phyloP scores from a whole-genome alignment of 2,329 filamentous ascomycete species.

The Botryotinia narcissicola region DNA sequence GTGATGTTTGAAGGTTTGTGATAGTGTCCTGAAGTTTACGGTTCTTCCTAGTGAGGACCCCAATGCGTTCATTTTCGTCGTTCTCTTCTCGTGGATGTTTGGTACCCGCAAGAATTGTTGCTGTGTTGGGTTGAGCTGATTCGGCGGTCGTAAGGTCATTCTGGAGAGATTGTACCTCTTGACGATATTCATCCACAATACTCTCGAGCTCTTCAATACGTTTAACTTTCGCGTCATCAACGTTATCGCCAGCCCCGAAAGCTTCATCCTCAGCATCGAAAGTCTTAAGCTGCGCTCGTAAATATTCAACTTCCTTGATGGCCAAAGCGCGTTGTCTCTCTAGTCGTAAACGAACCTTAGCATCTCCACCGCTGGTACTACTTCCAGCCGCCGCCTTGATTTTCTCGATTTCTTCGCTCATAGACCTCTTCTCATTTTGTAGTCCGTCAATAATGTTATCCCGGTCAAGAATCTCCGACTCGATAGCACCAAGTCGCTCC shows the following conservation, averaged over 20 bases:
- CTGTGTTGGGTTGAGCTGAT: constrained; percentile 38
- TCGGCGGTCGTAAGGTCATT: constrained; percentile 70
- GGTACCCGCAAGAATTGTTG: constrained; percentile 48
- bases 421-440: constrained; percentile 63
- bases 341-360: constrained; percentile 70
- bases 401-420: constrained; percentile 70
- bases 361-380: constrained; percentile 47
- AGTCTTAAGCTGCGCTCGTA: constrained; percentile 86
- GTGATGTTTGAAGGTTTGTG: constrained; percentile 64
- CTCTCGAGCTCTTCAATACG: constrained; percentile 79
- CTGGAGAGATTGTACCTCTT: constrained; percentile 72
- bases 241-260: constrained; percentile 69
- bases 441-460: constrained; percentile 71
- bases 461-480: constrained; percentile 74
- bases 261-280: constrained; percentile 86
- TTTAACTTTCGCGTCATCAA: constrained; percentile 70
- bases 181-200: constrained; percentile 83
- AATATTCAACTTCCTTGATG: constrained; percentile 88
- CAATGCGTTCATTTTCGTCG: constrained; percentile 65
- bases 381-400: constrained; percentile 51
- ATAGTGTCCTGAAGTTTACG: constrained; percentile 80
- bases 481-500: constrained; percentile 74
- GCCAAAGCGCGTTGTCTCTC: constrained; percentile 84
- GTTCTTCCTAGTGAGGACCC: constrained; percentile 83
- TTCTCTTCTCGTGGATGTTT: constrained; percentile 64